Conservation (phyloP, 805 yeast genomes). For the Yamadazyma laniorum region DNA sequence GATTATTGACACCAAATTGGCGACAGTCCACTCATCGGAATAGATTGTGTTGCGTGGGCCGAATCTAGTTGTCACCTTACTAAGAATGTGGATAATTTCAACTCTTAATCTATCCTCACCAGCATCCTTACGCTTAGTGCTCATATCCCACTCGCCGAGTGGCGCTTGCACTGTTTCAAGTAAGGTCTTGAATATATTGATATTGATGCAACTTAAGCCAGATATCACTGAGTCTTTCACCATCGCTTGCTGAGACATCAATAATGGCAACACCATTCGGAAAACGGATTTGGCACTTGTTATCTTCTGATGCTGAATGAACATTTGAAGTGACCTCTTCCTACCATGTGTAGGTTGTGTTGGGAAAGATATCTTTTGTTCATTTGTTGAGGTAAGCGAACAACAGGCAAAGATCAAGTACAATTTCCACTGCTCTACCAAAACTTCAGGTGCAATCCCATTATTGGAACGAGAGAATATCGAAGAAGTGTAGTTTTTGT, state of each 20-base stretch:
- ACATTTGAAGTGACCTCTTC: conserved; percentile 74
- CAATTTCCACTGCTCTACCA: conserved; percentile 85
- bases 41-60: conserved; percentile 46
- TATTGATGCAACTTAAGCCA: conserved; percentile 85
- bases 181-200: conserved; percentile 81
- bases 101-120: conserved; percentile 54
- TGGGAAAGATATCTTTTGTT: conserved; percentile 65
- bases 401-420: conserved; percentile 89
- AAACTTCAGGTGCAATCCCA: conserved; percentile 58
- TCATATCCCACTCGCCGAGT: conserved; percentile 43
- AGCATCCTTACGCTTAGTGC: conserved; percentile 26
- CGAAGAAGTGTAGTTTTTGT: conserved; percentile 35
- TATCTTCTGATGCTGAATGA: conserved; percentile 86
- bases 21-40: conserved; percentile 67
- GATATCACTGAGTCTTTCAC: conserved; percentile 85
- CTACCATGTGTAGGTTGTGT: conserved; percentile 59
- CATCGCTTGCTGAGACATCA: conserved; percentile 65
- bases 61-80: conserved; percentile 65
- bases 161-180: conserved; percentile 70
- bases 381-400: conserved; percentile 84
- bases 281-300: conserved; percentile 91
- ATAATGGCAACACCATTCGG: conserved; percentile 78
- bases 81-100: conserved; percentile 75
- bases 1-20: conserved; percentile 59
- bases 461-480: conserved; percentile 31